phyloP scores from a whole-genome alignment of 129 eudicot species.

The Pulicaria dysenterica region DNA sequence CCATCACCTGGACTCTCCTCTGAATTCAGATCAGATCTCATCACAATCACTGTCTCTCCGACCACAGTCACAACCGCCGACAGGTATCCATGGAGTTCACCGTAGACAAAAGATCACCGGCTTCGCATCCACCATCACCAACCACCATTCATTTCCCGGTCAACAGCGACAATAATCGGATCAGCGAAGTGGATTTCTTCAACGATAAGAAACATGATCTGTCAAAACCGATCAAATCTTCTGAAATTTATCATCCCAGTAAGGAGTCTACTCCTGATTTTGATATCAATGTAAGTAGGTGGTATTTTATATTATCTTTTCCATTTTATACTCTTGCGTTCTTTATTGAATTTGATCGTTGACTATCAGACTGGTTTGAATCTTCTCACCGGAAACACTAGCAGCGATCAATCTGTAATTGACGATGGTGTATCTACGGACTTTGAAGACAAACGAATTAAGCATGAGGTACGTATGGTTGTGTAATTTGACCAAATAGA shows the following conservation, averaged over 20 bases:
- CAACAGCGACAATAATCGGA: slow-evolving; percentile 16
- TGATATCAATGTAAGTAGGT: slow-evolving; percentile 48
- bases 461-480: slow-evolving; percentile 47
- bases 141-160: slow-evolving; percentile 48
- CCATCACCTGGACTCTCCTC: slow-evolving; percentile 46
- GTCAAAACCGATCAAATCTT: slow-evolving; percentile 8
- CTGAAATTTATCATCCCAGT: not conserved
- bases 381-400: slow-evolving; percentile 58
- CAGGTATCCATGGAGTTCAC: slow-evolving; percentile 16
- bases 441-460: slow-evolving; percentile 45
- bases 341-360: not conserved
- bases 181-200: slow-evolving; percentile 69
- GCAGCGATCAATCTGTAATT: slow-evolving; percentile 57
- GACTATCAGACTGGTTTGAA: slow-evolving; percentile 61
- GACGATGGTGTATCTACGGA: slow-evolving; percentile 49
- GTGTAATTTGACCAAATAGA: not conserved
- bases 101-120: slow-evolving; percentile 13
- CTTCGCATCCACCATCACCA: slow-evolving; percentile 26
- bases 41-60: slow-evolving; percentile 11
- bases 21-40: slow-evolving; percentile 46
- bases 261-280: slow-evolving; percentile 17
- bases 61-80: slow-evolving; percentile 16
- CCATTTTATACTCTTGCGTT: not conserved
- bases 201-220: slow-evolving; percentile 31
- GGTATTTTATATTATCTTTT: not conserved